Base-by-base conservation (phyloP, 257 asterid species). In the Solanum corneliomulleri region DNA sequence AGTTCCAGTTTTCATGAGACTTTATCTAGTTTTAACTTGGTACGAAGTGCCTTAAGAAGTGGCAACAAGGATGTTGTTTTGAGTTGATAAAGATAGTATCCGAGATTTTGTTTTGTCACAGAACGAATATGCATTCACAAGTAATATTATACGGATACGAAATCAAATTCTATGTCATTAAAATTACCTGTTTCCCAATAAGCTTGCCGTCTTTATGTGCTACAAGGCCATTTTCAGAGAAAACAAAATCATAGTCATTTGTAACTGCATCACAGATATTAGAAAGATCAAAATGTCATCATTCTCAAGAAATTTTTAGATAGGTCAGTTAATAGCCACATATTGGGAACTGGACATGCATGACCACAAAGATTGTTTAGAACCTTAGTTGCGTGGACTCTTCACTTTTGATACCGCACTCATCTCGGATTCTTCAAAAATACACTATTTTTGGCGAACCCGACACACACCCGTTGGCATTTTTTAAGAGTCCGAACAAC, bases 171-270 rank as follows among this genome's bases (percentile, higher is more conserved):
- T 44, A n/a, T n/a, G 80, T 31, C 13, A 44, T 82, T 92, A 97
- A 16, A 16, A 39, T 82, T 91, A 97, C 99, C 99, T 94, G 95
- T 18, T 90, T 93, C 78, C 98, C 99, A 87, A 96, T 91, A 85
- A 97, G 89, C 74, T 91, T 88, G 69, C 98, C 99, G 77, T 89
- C 94, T 90, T 92, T 91, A 90, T 97, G 91, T 78, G 99, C 99
- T 87, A 97, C 98, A 20, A 97, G 98, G 68, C 99, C 99, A 88
- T 97, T 97, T 94, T 97, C 99, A 58, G 98, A 92, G 88, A 97
- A 97, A 82, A 92, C 94, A 58, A 90, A 97, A 87, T 97, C 99
- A 35, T 94, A 97, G 89, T 95, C 98, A 88, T 91, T 84, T 52
- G 84, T 90, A 89, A 95, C 99, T 97, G 95, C 94, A 92, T 4